A percentile compares a stretch with the other conserved stretches of the same genome.
phyloP scores from a whole-genome alignment of 2,329 filamentous ascomycete genomes.

The Diaporthe caulivora region DNA sequence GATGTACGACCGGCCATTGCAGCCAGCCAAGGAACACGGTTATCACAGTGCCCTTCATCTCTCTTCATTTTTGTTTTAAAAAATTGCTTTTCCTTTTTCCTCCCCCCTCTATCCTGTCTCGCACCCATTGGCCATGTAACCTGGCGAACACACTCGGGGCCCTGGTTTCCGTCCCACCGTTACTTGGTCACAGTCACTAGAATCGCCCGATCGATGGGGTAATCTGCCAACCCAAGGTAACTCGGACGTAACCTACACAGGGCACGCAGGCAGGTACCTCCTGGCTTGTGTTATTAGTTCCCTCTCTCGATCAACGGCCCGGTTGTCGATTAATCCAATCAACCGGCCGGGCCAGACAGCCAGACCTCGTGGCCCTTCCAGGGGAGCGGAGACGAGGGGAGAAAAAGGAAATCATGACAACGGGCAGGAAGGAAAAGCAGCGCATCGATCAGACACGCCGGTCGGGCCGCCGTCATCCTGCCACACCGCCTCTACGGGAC shows the following conservation, averaged over 20 bases:
- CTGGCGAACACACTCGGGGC: constrained; percentile 6
- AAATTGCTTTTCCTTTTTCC: neutral
- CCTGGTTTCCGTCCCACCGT: neutral
- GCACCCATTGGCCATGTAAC: constrained; percentile 9
- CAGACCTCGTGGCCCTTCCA: constrained; percentile 26
- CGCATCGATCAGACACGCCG: constrained; percentile 18
- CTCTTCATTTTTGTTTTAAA: neutral
- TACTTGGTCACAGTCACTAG: neutral
- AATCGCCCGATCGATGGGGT: constrained; percentile 23
- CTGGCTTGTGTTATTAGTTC: neutral
- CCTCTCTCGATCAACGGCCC: constrained; percentile 4
- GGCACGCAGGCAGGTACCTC: neutral
- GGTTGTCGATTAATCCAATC: constrained; percentile 6
- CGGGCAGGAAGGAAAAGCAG: neutral
- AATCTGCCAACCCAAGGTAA: neutral
- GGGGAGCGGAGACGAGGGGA: constrained; percentile 24
- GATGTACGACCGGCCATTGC: neutral
- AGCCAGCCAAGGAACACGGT: neutral
- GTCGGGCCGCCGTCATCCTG: neutral
- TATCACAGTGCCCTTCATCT: neutral
- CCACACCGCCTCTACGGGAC: constrained; percentile 13
- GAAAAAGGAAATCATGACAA: neutral
- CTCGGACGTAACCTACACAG: neutral
- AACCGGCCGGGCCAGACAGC: neutral
- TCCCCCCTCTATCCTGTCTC: neutral